phyloP scores from a whole-genome alignment of 352 stramenopile species.

The Phytophthora ramorum region DNA sequence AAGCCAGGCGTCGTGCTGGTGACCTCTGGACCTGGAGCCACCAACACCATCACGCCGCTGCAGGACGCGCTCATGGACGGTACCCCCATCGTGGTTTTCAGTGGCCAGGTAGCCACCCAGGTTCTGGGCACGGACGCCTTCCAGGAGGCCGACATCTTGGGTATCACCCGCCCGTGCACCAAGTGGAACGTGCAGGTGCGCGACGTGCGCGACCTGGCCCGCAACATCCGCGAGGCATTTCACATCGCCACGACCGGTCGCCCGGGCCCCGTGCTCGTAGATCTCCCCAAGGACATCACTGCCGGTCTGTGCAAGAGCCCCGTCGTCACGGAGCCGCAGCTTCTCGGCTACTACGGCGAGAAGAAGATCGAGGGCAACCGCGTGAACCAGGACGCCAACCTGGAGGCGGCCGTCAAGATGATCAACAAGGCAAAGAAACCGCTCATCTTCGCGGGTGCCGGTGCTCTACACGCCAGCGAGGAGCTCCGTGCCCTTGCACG shows the following conservation, averaged over 20 bases:
- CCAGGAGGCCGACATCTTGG: constrained; percentile 89
- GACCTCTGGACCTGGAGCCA: constrained; percentile 93
- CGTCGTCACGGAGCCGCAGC: constrained; percentile 76
- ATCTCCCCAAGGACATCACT: constrained; percentile 96
- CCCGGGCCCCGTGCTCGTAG: constrained; percentile 94
- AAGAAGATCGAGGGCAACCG: constrained; percentile 86
- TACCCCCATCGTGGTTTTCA: constrained; percentile 95
- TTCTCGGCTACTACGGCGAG: constrained; percentile 88
- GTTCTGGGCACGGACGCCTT: constrained; percentile 94
- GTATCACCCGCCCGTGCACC: constrained; percentile 91
- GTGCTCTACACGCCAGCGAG: constrained; percentile 85
- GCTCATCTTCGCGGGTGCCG: constrained; percentile 95
- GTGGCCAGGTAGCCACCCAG: constrained; percentile 93
- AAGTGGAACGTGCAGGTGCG: constrained; percentile 98
- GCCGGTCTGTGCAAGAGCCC: constrained; percentile 76
- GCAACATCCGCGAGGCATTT: constrained; percentile 96
- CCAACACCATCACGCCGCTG: constrained; percentile 94
- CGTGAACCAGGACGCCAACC: constrained; percentile 80
- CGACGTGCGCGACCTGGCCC: constrained; percentile 94
- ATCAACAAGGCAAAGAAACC: constrained; percentile 96
- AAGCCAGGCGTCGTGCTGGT: constrained; percentile 94
- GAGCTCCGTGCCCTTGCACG: constrained; percentile 93
- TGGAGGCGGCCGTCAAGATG: constrained; percentile 77
- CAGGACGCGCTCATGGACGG: constrained; percentile 96
- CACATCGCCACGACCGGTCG: constrained; percentile 94